Base-by-base conservation (phyloP, 2,329 filamentous ascomycete species). In the Pseudonectria buxi region DNA sequence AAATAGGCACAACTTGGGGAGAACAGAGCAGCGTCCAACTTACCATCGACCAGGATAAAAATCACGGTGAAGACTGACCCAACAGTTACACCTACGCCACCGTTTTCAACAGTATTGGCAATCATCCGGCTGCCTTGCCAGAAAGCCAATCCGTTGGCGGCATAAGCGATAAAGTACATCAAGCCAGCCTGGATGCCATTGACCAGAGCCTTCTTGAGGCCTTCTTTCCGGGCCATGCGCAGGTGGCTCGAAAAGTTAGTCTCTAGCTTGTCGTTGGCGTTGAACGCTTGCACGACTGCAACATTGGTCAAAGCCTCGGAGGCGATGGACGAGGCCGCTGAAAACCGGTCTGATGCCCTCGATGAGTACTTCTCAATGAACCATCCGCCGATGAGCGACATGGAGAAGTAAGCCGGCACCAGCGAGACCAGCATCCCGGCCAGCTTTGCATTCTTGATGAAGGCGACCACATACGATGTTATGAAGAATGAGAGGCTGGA, bases 381-480 rank as follows among this genome's bases (percentile, higher is more conserved):
- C 39, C 66, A 60, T n/a, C 73, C 72, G 28, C 75, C 76, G 26
- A 76, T 55, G 28, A 71, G 63, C 4, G 71, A 69, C 66, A 80
- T 76, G 33, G 78, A 43, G 26, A 82, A 56, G 50, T 76, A 82
- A 1, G 76, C 76, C 0, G 78, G 79, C 4, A 82, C 62, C 35
- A 82, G 53, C 0, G 73, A 78, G 4, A 81, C 54, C 18, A 85
- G 63, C 55, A 83, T 81, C 4, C 67, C 78, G 1, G 81, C 77
- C 6, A 85, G 65, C 33, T 65, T 65, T 12, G 72, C 65, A 47
- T 81, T 68, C 47, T 79, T 76, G 50, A 76, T 72, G 46, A 84
- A 84, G 4, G 78, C 78, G 13, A 84, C 73, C 4, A 79, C 63
- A 43, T 81, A 84, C 7, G 79, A 75, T 0, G 80, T 76, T 35